Evolutionary conservation across 148 eudicot genomes (phyloP), one percentile per base, ranked within the genome.

Genomic region (Talinum fruticosum): DNA sequence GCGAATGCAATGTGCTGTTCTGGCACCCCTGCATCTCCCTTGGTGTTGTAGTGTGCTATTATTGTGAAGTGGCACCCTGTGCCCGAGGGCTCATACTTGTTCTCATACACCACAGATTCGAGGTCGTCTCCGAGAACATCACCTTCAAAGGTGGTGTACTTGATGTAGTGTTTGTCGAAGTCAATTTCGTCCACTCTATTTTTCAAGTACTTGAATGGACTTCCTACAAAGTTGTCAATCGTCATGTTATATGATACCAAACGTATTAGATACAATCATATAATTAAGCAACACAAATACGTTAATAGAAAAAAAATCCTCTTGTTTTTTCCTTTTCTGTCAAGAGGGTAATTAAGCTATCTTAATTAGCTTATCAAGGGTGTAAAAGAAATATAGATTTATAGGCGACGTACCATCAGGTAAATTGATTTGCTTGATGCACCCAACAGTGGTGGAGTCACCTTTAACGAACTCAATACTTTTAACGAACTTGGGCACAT

Each of bases 391-490:
- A n/a, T n/a, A n/a, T n/a, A n/a, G n/a, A n/a, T n/a, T n/a, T n/a
- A n/a, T n/a, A n/a, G n/a, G n/a, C n/a, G n/a, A n/a, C n/a, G n/a
- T n/a, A 61, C 66, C 66, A 8, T 61, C 66, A 10, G 32, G 32
- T 10, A 72, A 64, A 34, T 72, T 72, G 64, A 71, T 4, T 16
- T 62, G 51, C 38, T 72, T 72, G 71, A 79, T 49, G 19, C 62
- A 8, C 23, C 81, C 81, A 23, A 71, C 72, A 3, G 72, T 28
- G 0, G 47, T 24, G 18, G 61, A 72, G 34, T 72, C 66, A 35
- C 81, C 81, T 13, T 72, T 18, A 21, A 79, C 71, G 49, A 79
- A 79, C 71, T 71, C 71, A 24, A 79, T n/a, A 36, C 59, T 70
- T n/a, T 79, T 72, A 66, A 79, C 44, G 1, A 53, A 23, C 10